phyloP scores from a whole-genome alignment of 2,329 filamentous ascomycete genomes.

The Xylariales sp. region DNA sequence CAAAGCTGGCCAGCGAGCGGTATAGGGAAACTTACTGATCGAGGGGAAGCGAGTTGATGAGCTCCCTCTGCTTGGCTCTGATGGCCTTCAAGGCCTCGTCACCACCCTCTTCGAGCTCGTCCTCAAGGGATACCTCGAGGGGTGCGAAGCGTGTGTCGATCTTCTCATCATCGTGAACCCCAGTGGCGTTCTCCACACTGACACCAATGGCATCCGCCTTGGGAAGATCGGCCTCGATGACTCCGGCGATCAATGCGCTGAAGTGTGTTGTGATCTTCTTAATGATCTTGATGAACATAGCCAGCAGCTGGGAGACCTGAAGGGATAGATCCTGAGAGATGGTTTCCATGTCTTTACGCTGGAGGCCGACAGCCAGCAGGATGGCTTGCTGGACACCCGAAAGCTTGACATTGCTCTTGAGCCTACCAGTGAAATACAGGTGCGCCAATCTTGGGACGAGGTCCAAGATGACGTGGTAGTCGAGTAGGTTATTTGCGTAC shows the following conservation, averaged over 20 bases:
- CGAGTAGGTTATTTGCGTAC: slow-evolving; percentile 94
- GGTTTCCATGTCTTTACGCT: slow-evolving; percentile 80
- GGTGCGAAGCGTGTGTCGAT: slow-evolving; percentile 65
- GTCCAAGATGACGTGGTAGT: slow-evolving; percentile 96
- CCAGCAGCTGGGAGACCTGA: slow-evolving; percentile 73
- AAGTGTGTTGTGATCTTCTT: slow-evolving; percentile 83
- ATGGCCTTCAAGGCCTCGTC: slow-evolving; percentile 69
- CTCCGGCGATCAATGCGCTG: slow-evolving; percentile 67
- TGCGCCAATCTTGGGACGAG: slow-evolving; percentile 78
- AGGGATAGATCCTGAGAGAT: slow-evolving; percentile 76
- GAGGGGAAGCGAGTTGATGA: slow-evolving; percentile 87
- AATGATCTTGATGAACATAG: slow-evolving; percentile 96
- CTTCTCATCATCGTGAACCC: slow-evolving; percentile 65
- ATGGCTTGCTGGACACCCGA: slow-evolving; percentile 83
- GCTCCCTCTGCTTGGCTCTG: slow-evolving; percentile 74
- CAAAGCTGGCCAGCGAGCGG: no score
- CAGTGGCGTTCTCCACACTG: slow-evolving; percentile 54
- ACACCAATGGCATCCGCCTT: slow-evolving; percentile 52
- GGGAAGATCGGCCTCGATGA: slow-evolving; percentile 65
- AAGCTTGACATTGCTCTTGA: slow-evolving; percentile 64
- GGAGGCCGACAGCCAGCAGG: slow-evolving; percentile 83
- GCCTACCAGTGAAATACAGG: slow-evolving; percentile 78
- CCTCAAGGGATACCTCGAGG: slow-evolving; percentile 66
- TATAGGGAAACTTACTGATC: slow-evolving; percentile 72
- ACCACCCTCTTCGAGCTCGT: slow-evolving; percentile 80